Evolutionary conservation across 768 basidiomycete species (phyloP).

Genomic region (Rhizopogon vulgaris): DNA sequence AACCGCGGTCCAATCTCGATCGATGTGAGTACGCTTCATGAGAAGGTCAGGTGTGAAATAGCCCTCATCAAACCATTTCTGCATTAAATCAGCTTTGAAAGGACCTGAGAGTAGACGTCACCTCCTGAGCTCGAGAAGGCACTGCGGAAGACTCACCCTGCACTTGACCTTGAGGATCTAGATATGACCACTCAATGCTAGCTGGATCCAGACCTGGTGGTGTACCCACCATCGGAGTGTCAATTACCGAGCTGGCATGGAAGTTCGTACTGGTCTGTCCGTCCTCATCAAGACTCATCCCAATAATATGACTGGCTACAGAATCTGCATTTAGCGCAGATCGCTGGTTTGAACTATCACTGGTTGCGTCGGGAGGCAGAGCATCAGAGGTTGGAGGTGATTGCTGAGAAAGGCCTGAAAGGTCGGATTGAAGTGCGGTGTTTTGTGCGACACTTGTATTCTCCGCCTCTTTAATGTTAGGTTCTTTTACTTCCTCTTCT

Average conservation of each 20-base stretch:
- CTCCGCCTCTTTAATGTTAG: conserved; percentile 57
- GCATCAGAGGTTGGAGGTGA: conserved; percentile 8
- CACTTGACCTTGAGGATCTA: conserved; percentile 85
- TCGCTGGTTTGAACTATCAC: neutral
- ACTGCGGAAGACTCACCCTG: conserved; percentile 55
- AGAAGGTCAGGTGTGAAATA: conserved; percentile 82
- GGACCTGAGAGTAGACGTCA: conserved; percentile 52
- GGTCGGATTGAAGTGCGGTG: conserved; percentile 6
- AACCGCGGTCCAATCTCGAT: conserved; percentile 62
- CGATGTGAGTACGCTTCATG: conserved; percentile 74
- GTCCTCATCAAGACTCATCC: conserved; percentile 12
- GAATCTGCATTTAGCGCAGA: conserved; percentile 2
- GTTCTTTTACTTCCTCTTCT: conserved; percentile 33
- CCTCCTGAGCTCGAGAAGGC: neutral
- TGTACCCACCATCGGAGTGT: conserved; percentile 22
- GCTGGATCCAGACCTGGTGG: conserved; percentile 52
- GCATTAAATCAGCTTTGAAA: conserved; percentile 85
- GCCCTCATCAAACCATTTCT: conserved; percentile 88
- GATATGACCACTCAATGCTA: conserved; percentile 82
- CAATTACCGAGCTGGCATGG: conserved; percentile 6
- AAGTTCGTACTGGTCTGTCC: conserved; percentile 4
- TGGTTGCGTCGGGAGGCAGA: conserved; percentile 3
- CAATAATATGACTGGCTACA: conserved; percentile 7
- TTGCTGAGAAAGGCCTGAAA: conserved; percentile 5
- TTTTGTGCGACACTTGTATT: conserved; percentile 23